A percentile compares a stretch with the other conserved stretches of the same genome.
phyloP scores from a whole-genome alignment of 73 alveolate genomes.

The Paramecium sonneborni region DNA sequence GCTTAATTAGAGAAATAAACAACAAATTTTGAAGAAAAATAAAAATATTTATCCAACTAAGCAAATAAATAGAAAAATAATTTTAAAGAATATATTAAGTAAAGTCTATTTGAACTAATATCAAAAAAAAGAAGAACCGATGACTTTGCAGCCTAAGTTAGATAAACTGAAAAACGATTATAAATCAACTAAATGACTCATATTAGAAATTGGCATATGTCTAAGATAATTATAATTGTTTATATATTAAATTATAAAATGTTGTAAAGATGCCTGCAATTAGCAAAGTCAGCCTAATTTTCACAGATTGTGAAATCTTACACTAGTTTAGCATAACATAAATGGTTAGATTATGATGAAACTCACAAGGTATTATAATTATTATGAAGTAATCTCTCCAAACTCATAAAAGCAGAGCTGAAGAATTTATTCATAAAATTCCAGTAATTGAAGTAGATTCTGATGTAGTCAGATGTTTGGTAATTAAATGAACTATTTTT shows the following conservation, averaged over 20 bases:
- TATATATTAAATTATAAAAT: background rate
- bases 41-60: background rate
- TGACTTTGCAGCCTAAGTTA: background rate
- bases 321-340: slow-evolving; percentile 32
- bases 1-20: background rate
- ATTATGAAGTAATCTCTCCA: slow-evolving; percentile 28
- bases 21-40: background rate
- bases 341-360: slow-evolving; percentile 53
- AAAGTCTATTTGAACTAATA: background rate
- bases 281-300: background rate
- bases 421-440: slow-evolving; percentile 70
- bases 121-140: background rate
- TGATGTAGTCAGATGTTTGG: slow-evolving; percentile 72
- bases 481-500: background rate
- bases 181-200: background rate
- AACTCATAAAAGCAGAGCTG: slow-evolving; percentile 73
- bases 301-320: slow-evolving; percentile 15
- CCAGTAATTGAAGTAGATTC: slow-evolving; percentile 72
- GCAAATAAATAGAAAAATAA: background rate
- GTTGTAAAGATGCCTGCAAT: background rate
- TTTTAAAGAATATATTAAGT: background rate
- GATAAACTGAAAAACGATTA: slow-evolving; percentile 6
- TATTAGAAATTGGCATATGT: background rate
- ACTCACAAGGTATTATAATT: slow-evolving; percentile 11
- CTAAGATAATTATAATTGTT: background rate